Base-by-base conservation (phyloP, 306 rosid genomes). In the Prunus persica region DNA sequence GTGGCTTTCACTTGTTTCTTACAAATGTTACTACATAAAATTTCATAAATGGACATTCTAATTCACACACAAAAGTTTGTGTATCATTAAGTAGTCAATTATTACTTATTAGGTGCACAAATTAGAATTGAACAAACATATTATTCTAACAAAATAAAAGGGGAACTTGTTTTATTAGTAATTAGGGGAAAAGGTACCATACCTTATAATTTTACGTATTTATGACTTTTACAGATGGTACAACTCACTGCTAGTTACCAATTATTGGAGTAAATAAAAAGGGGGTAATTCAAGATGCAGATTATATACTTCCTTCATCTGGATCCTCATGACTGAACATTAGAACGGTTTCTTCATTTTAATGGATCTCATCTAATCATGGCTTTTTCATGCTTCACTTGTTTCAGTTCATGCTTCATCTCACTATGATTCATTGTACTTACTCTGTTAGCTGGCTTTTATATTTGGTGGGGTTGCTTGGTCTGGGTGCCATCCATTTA, bases 381-480 rank as follows among this genome's bases (percentile, higher is more conserved):
- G 28, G 34, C 71, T 32, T 78, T 58, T 43, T 58, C 50, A 4
- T 8, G 6, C 19, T 58, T 20, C 58, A 47, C 43, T 61, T 57
- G 9, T 51, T 82, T 43, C 56, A 27, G 6, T 50, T 65, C 30
- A 25, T 71, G 41, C 70, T 67, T 69, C 60, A 47, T 63, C 78
- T 80, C 72, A 70, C 41, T 38, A 22, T 34, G 61, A 27, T 19
- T 58, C 22, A 57, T 68, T 76, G 46, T 54, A 65, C 69, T 56
- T 75, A 30, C 76, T 78, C 74, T 88, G 76, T 84, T 93, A 95
- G 97, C 99, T 74, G 99, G 99, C 11, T 95, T 90, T 81, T 95
- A 95, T 85, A 95, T 95, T 81, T 95, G 99, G 63, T 92, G 99
- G 99, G 99, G 99, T 73, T 95, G 99, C 87, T 87, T 95, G 82